Percentiles rank a stretch among this genome's conserved stretches.
phyloP scores from a whole-genome alignment of 371 early-diverging fungal species.

The Conidiobolus incongruus region DNA sequence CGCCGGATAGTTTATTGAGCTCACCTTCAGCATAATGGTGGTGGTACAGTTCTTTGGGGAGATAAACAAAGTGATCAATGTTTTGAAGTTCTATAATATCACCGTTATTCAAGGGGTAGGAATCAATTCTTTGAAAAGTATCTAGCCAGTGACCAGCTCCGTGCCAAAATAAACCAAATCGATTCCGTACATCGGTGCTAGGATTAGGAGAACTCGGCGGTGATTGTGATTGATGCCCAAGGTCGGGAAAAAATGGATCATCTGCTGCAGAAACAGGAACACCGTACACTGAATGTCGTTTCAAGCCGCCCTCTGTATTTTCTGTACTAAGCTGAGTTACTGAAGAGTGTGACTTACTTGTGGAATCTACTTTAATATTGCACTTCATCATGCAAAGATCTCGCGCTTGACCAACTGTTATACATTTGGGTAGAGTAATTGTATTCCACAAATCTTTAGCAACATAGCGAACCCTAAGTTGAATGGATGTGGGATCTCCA shows the following conservation, averaged over 20 bases:
- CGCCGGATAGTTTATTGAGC: background rate
- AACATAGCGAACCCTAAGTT: constrained; percentile 1
- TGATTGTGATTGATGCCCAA: background rate
- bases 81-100: constrained; percentile 1
- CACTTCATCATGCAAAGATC: background rate
- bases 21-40: constrained; percentile 3
- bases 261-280: background rate
- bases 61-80: background rate
- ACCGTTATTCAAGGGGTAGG: background rate
- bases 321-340: background rate
- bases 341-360: background rate
- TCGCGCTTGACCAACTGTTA: constrained; percentile 1
- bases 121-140: background rate
- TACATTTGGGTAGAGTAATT: background rate
- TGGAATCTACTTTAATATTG: background rate
- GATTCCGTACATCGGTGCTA: background rate
- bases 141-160: constrained; percentile 3
- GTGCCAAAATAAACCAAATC: constrained; percentile 1
- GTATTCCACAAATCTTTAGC: constrained; percentile 3
- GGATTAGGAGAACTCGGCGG: background rate
- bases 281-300: background rate
- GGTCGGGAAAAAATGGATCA: no score
- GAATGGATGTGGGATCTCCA: no score
- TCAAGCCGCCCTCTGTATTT: background rate
- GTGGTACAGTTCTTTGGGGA: background rate